These are phyloP conservation scores for Mytilinidion resinicola DNA, from an alignment of 495 filamentous ascomycete genomes.

Conservation along the genomic window DNA sequence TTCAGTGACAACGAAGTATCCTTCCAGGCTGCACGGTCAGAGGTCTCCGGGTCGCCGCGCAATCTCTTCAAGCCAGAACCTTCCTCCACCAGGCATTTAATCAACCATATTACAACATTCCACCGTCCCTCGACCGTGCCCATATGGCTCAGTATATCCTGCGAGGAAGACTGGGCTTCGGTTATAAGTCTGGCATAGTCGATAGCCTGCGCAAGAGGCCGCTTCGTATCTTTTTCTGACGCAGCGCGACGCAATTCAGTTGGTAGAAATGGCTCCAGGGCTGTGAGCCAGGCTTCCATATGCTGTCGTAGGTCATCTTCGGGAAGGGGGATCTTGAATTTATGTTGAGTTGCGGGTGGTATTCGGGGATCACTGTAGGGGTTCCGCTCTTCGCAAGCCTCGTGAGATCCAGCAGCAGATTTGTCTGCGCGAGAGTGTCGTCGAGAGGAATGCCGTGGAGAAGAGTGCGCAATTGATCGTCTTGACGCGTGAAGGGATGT, in stretches of 20 bases:
- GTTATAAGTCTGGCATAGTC: conserved; percentile 16
- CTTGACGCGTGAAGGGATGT: not conserved
- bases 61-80: not conserved
- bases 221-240: not conserved
- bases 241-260: conserved; percentile 28
- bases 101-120: conserved; percentile 36
- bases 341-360: not conserved
- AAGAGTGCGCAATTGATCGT: conserved; percentile 11
- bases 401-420: not conserved
- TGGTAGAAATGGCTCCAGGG: conserved; percentile 43
- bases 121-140: conserved; percentile 31
- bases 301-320: conserved; percentile 1
- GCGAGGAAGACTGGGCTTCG: conserved; percentile 16
- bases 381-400: not conserved
- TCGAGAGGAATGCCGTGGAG: not conserved
- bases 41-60: conserved; percentile 1
- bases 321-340: conserved; percentile 7
- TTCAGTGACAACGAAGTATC: conserved; percentile 7
- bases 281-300: conserved; percentile 38
- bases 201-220: not conserved
- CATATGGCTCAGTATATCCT: conserved; percentile 31
- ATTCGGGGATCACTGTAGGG: not conserved
- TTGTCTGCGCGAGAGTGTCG: not conserved
- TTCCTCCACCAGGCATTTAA: conserved; percentile 26
- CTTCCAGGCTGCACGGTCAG: conserved; percentile 10